Conservation (phyloP, 2,329 filamentous ascomycete genomes). For the Verticillium longisporum region DNA sequence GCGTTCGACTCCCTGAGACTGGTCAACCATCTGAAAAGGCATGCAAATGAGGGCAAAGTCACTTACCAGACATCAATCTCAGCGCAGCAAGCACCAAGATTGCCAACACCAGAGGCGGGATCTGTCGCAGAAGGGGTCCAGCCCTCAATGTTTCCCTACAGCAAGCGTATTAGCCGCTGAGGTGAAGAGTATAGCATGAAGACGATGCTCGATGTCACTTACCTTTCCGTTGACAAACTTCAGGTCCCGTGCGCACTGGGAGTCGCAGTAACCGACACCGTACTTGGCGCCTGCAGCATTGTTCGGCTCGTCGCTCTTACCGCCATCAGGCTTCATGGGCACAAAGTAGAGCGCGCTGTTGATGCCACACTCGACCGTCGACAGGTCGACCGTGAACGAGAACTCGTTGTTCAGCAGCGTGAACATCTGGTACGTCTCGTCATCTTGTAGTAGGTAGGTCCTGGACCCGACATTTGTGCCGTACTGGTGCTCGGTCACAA, state of each 20-base stretch:
- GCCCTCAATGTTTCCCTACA: conserved; percentile 37
- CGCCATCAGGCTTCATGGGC: conserved; percentile 50
- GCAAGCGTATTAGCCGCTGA: neutral
- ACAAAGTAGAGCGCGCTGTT: conserved; percentile 60
- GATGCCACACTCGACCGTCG: conserved; percentile 54
- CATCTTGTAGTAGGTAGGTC: conserved; percentile 51
- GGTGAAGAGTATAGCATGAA: neutral
- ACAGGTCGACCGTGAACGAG: conserved; percentile 60
- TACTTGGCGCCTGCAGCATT: conserved; percentile 45
- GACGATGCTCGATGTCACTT: conserved; percentile 4
- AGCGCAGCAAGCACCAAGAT: conserved; percentile 47
- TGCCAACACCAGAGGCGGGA: conserved; percentile 41
- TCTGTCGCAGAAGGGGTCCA: conserved; percentile 43
- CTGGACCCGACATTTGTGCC: conserved; percentile 38
- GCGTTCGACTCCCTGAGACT: conserved; percentile 41
- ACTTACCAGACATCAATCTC: conserved; percentile 55
- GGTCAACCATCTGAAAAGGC: neutral
- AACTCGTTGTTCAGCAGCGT: conserved; percentile 56
- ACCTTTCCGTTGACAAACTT: conserved; percentile 47
- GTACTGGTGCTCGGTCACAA: conserved; percentile 41
- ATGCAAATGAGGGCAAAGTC: neutral
- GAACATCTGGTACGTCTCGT: conserved; percentile 53
- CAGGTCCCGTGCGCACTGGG: conserved; percentile 39
- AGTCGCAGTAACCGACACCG: conserved; percentile 51
- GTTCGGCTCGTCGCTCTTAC: conserved; percentile 35